Evolutionary conservation across 345 rosid genomes (phyloP), one percentile per base, ranked within the genome.

Genomic region (Eucalyptus guilfoylei): DNA sequence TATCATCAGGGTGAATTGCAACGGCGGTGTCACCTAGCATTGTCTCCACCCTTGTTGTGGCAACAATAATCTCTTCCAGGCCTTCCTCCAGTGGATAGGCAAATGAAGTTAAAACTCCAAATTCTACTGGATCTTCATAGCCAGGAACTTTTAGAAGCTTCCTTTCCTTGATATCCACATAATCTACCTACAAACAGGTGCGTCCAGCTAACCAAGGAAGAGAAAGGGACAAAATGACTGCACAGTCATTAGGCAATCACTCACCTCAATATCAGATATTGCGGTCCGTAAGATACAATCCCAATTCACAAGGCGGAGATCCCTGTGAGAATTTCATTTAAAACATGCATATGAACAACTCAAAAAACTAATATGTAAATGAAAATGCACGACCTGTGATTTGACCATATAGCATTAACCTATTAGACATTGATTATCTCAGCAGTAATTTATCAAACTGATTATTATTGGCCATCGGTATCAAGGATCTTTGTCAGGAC

Each of bases 21-120:
- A 98, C 92, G 32, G 99, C 99, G 54, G 96, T 96, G 90, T 98
- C 99, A 86, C 99, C 99, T 86, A 98, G 97, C 99, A 98, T 98
- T 40, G 99, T 98, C 91, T 98, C 99, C 90, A 98, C 94, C 92
- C 99, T 95, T 48, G 99, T 98, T n/a, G 99, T 98, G 91, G 99
- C 99, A 87, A 98, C 97, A 91, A 98, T 93, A 90, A 98, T 95
- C 92, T 98, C 98, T 58, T 97, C 98, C 60, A 95, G 90, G 49
- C 91, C 96, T 87, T 92, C 98, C 88, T 97, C 99, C 80, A 98
- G 88, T 89, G 97, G 97, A 90, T 98, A 96, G 49, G 99, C 98
- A 93, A 98, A 97, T 40, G 96, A 96, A 19, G 97, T 96, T 89
- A 98, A 89, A 76, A 98, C 95, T 83, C 99, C 99, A 94, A 98